phyloP scores from a whole-genome alignment of 2,329 filamentous ascomycete species.

The Colletotrichum horii region DNA sequence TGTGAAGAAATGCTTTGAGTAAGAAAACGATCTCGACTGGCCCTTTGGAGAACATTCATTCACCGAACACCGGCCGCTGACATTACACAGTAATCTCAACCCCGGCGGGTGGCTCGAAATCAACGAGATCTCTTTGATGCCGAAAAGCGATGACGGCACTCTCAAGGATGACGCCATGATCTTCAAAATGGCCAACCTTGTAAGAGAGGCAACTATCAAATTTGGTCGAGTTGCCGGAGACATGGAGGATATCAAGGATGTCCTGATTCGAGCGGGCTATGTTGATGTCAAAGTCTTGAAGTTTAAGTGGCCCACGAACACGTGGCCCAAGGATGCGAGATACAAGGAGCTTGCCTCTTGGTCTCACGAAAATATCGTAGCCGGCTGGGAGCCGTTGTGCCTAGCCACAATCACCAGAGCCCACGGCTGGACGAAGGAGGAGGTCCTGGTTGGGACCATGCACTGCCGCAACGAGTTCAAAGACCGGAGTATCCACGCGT shows the following conservation, averaged over 20 bases:
- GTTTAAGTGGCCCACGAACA: neutral
- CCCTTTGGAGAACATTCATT: too few relatives aligned
- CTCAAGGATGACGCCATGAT: constrained; percentile 30
- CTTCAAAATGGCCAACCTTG: constrained; percentile 25
- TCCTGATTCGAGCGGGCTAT: neutral
- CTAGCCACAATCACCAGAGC: neutral
- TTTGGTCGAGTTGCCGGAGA: neutral
- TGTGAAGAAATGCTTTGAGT: constrained; percentile 34
- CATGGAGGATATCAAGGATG: neutral
- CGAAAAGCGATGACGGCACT: constrained; percentile 46
- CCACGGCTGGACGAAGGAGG: neutral
- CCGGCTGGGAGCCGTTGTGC: neutral
- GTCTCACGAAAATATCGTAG: neutral
- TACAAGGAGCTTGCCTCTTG: neutral
- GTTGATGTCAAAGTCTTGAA: neutral
- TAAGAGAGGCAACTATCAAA: constrained; percentile 20
- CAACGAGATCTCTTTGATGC: constrained; percentile 44
- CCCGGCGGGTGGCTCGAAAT: constrained; percentile 50
- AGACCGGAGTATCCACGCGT: neutral
- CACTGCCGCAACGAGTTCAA: neutral
- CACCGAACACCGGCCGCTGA: too few relatives aligned
- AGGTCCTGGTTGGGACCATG: neutral
- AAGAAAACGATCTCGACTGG: neutral
- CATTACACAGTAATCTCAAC: constrained; percentile 30
- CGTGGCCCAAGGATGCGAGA: neutral